Evolutionary conservation across 495 filamentous ascomycete species (phyloP), one percentile per base, ranked within the genome.

Genomic region (Terfezia claveryi): DNA sequence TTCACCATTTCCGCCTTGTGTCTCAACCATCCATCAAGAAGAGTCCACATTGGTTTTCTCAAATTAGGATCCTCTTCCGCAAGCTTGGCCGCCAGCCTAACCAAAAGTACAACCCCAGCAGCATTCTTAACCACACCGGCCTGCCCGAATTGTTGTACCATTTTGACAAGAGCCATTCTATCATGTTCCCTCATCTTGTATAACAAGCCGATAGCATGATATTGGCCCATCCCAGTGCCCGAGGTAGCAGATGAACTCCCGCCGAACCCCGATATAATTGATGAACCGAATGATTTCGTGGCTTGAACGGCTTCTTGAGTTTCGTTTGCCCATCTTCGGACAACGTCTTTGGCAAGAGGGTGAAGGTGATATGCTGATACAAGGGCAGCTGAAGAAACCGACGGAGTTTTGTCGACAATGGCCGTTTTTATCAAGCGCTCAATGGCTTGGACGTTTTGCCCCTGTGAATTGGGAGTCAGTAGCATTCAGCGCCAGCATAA

Each of bases 1-100:
- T 95, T 99, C 68, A 98, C 92, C 92, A 99, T 96, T 65, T 99
- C 91, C 65, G 87, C 87, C 79, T 99, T 99, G 68, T 99, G 88
- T 67, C 91, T 78, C 64, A 94, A 76, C 88, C 87, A 94, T 62
- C 88, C 86, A 70, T 95, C 88, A 67, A 95, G 74, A 64, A 95
- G 77, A 67, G 83, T 78, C 78, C 92, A 86, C 88, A 94, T 94
- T 57, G 85, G 84, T 69, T 84, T 92, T 61, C 89, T 78, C 59
- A 99, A 74, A 57, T 83, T 78, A 20, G 74, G 74, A 63, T 99
- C 91, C 61, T 96, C 92, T 67, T 94, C 86, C 51, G 91, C 91
- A 57, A 99, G 73, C 71, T 94, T 93, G 37, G 91, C 87, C 51
- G 92, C 92, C 55, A 99, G 69, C 51, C 91, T 78, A 41, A 99